A percentile compares a stretch with the other conserved stretches of the same genome.
Conservation (phyloP, 345 rosid species). For the Dimocarpus longan region DNA sequence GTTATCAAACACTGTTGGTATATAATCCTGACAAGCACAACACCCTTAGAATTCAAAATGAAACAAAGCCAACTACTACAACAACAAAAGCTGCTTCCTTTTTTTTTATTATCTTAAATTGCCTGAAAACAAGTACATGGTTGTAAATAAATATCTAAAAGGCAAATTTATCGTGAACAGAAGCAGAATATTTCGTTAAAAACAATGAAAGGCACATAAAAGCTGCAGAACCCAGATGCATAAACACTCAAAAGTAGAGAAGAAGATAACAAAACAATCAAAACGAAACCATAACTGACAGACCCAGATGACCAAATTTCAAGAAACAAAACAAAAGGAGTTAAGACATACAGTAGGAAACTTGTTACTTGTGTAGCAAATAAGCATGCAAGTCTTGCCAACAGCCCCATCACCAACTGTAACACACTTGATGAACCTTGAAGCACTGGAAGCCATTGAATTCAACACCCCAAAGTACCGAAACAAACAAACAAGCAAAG, state of each 20-base stretch:
- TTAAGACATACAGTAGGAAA: conserved; percentile 65
- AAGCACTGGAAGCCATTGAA: conserved; percentile 69
- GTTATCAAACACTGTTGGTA: conserved; percentile 96
- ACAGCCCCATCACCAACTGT: conserved; percentile 91
- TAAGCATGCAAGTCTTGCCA: conserved; percentile 87
- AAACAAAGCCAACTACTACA: neutral
- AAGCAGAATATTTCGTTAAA: conserved; percentile 8
- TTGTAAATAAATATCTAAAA: conserved; percentile 10
- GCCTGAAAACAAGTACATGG: neutral
- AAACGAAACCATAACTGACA: conserved; percentile 12
- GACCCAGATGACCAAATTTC: conserved; percentile 20
- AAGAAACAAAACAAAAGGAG: conserved; percentile 6
- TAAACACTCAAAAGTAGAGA: conserved; percentile 22
- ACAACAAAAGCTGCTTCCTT: conserved; percentile 7
- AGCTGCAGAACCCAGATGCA: conserved; percentile 54
- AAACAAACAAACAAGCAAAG: conserved; percentile 16
- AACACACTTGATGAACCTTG: conserved; percentile 81
- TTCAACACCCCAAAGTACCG: neutral
- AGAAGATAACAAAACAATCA: neutral
- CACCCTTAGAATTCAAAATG: conserved; percentile 22
- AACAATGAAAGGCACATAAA: conserved; percentile 26
- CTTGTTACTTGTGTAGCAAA: conserved; percentile 85
- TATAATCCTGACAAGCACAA: conserved; percentile 73
- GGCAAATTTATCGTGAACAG: conserved; percentile 13
- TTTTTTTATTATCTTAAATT: neutral